Base-by-base conservation (phyloP, 495 filamentous ascomycete species). In the Astrocystis sublimbata region DNA sequence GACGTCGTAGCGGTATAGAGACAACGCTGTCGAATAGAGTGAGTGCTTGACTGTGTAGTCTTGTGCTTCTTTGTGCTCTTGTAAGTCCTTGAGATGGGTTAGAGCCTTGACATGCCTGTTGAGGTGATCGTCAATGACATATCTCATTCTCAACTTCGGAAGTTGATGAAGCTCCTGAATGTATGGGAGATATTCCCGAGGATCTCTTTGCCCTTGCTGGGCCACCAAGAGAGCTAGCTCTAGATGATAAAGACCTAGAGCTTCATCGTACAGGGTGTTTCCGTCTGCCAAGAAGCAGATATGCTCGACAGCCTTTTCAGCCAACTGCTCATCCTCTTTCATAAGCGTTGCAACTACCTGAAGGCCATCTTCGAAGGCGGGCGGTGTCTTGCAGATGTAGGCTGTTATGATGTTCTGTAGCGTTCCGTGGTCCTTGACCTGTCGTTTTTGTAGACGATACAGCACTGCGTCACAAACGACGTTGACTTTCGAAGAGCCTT, bases 231-330 rank as follows among this genome's bases (percentile, higher is more conserved):
- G 79, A 7, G 92, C 88, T 35, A 98, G 85, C 36, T 96, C 93
- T 3, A 98, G 83, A 68, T 97, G 85, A 70, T 98, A 97, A 2
- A 98, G 76, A 23, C 93, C 93, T 15, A 98, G 79, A 6, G 94
- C 90, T 59, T 91, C 88, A 61, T 97, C 90, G 68, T 94, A 98
- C n/a, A 98, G 84, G 54, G 85, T 86, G 70, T 97, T 94, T 19
- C 94, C 88, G 75, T 98, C 94, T 0, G 92, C 90, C 42, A 98
- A 80, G 78, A 97, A 98, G 79, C 92, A 97, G 64, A 98, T 96
- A 65, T 98, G 94, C 69, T 96, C 92, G 38, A 96, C 88, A 1
- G 93, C 92, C 71, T 86, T 85, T 64, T 97, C 91, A 4, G 89
- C 88, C 63, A 92, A 79, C 15, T 87, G 78, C 31, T 88, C 76